A percentile compares a stretch with the other conserved stretches of the same genome.
phyloP scores from a whole-genome alignment of 352 stramenopile species.

The Blastocystis sp. region DNA sequence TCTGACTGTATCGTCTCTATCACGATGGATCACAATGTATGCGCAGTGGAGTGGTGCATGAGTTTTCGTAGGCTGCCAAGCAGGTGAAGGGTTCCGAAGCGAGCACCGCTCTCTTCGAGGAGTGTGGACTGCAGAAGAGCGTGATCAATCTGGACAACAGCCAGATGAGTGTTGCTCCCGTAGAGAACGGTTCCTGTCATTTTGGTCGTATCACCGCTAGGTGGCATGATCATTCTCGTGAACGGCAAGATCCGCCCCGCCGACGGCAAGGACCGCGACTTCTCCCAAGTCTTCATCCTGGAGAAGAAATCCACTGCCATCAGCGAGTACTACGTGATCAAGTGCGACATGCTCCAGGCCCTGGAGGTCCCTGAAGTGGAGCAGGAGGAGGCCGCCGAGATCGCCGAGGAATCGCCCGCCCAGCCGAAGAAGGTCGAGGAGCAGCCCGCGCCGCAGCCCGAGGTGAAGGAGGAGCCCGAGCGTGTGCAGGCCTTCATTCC shows the following conservation, averaged over 20 bases:
- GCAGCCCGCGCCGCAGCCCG: background rate
- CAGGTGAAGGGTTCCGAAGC: background rate
- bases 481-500: too few relatives aligned
- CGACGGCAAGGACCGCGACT: constrained; percentile 33
- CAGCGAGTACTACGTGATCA: constrained; percentile 63
- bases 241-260: constrained; percentile 36
- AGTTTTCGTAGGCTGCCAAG: constrained; percentile 18
- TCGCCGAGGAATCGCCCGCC: background rate
- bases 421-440: background rate
- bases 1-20: constrained; percentile 51
- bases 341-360: constrained; percentile 47
- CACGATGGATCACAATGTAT: constrained; percentile 39
- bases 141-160: constrained; percentile 40
- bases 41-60: background rate
- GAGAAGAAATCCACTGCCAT: constrained; percentile 7
- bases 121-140: constrained; percentile 19
- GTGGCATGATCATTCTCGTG: constrained; percentile 66
- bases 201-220: background rate
- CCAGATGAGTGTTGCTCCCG: constrained; percentile 52
- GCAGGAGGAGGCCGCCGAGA: constrained; percentile 16
- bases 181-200: constrained; percentile 1
- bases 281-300: constrained; percentile 48
- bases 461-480: background rate
- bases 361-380: constrained; percentile 49
- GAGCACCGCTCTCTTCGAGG: constrained; percentile 12